Percentiles rank a stretch among this genome's conserved stretches.
Evolutionary conservation across 2,329 filamentous ascomycete species (phyloP).

Genomic region (Colletotrichum cereale): DNA sequence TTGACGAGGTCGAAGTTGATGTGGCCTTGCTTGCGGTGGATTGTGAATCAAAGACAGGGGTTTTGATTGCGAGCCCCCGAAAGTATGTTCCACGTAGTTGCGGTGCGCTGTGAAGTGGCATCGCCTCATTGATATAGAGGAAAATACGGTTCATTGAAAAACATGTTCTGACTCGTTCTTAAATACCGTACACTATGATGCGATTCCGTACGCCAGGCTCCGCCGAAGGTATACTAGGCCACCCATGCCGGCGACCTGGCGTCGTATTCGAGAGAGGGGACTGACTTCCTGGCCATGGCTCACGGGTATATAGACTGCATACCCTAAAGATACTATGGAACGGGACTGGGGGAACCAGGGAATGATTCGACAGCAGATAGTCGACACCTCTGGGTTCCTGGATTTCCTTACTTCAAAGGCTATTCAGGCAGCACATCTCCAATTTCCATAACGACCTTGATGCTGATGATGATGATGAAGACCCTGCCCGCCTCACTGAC

Average conservation of each 20-base stretch:
- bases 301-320: not conserved
- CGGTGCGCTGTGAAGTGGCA: not conserved
- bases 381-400: not conserved
- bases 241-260: not conserved
- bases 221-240: not conserved
- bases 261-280: not conserved
- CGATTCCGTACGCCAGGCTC: too few species aligned
- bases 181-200: not conserved
- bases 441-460: too few species aligned
- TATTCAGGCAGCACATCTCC: not conserved
- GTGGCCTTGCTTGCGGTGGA: not conserved
- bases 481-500: not conserved
- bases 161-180: not conserved
- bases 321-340: not conserved
- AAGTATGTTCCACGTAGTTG: not conserved
- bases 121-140: not conserved
- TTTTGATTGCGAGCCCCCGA: not conserved
- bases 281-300: not conserved
- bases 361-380: not conserved
- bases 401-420: not conserved
- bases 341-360: too few species aligned
- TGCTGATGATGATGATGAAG: accelerated
- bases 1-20: not conserved
- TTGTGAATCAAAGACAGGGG: not conserved
- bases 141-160: not conserved